Conservation (phyloP, 2,329 filamentous ascomycete genomes). For the Leptoxyphium fumago region DNA sequence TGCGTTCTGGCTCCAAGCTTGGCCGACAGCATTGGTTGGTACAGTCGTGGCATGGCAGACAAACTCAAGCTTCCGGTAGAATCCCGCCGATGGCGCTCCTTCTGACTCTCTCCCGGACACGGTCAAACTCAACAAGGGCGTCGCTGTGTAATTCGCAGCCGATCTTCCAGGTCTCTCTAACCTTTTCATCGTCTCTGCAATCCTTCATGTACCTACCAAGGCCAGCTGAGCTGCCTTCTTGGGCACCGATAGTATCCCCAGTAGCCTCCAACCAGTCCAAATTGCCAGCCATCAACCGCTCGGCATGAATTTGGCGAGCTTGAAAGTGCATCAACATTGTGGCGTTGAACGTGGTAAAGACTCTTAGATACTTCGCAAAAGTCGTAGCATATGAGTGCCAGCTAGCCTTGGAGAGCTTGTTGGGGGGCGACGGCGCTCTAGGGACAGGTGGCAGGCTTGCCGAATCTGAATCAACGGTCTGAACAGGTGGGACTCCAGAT, state of each 20-base stretch:
- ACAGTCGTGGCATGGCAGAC: too few species aligned
- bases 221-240: conserved; percentile 24
- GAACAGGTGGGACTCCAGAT: conserved; percentile 28
- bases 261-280: conserved; percentile 38
- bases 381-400: conserved; percentile 38
- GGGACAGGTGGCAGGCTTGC: conserved; percentile 38
- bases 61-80: background rate
- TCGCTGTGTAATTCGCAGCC: conserved; percentile 46
- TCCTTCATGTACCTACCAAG: conserved; percentile 45
- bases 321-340: conserved; percentile 42
- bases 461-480: conserved; percentile 22
- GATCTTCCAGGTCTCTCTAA: conserved; percentile 45
- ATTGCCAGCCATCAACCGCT: conserved; percentile 19
- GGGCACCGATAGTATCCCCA: conserved; percentile 28
- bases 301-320: conserved; percentile 30
- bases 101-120: conserved; percentile 28
- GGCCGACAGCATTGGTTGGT: too few species aligned
- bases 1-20: too few species aligned
- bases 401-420: conserved; percentile 29
- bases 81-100: conserved; percentile 3
- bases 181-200: conserved; percentile 48
- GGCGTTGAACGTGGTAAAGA: conserved; percentile 41
- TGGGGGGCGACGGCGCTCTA: conserved; percentile 22
- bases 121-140: conserved; percentile 44
- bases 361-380: conserved; percentile 40